phyloP scores from a whole-genome alignment of 805 yeast genomes.

The Isabelozyma rhagii region DNA sequence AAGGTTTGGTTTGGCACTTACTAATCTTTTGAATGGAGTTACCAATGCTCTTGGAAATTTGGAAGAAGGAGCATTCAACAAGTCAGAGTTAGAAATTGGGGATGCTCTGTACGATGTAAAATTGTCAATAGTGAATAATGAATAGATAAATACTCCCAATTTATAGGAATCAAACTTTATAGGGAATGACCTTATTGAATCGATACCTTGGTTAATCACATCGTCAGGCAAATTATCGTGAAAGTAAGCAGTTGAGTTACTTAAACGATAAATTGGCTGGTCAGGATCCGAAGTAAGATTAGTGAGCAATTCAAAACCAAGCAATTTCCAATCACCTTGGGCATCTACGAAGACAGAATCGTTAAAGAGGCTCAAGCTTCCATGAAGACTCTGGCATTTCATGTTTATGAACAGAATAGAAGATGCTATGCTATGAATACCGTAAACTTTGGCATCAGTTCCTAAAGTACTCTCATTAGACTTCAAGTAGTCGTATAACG shows the following conservation, averaged over 20 bases:
- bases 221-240: constrained; percentile 45
- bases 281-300: constrained; percentile 46
- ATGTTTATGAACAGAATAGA: constrained; percentile 57
- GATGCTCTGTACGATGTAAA: constrained; percentile 4
- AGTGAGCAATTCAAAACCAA: constrained; percentile 73
- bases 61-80: constrained; percentile 2
- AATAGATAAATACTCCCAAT: constrained; percentile 54
- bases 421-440: constrained; percentile 52
- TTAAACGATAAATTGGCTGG: constrained; percentile 38
- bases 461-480: constrained; percentile 22
- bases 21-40: constrained; percentile 37
- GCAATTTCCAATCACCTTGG: constrained; percentile 80
- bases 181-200: constrained; percentile 30
- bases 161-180: constrained; percentile 61
- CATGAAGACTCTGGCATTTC: constrained; percentile 61
- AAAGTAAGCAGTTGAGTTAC: constrained; percentile 18
- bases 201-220: constrained; percentile 43
- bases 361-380: constrained; percentile 48
- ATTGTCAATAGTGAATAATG: constrained; percentile 32
- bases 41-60: constrained; percentile 37
- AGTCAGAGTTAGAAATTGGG: constrained; percentile 2
- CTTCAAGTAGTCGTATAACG: constrained; percentile 42
- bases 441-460: constrained; percentile 44
- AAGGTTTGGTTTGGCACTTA: constrained; percentile 32
- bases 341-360: constrained; percentile 56